These are phyloP conservation scores for Leavenworthia alabamica DNA, from an alignment of 345 rosid species.

Conservation along the genomic window DNA sequence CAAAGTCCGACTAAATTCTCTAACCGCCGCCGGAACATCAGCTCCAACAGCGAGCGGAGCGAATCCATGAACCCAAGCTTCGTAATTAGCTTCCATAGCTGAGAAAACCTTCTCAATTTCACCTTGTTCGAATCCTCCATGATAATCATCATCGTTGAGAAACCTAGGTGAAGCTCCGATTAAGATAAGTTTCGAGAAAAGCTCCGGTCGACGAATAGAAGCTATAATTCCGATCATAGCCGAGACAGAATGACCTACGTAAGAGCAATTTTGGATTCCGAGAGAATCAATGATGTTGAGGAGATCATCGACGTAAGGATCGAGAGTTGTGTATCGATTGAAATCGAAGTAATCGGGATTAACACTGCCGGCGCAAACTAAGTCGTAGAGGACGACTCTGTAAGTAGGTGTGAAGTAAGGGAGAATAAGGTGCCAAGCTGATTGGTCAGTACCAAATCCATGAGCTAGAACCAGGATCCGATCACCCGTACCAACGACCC, in stretches of 20 bases:
- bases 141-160: too few species aligned
- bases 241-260: slow-evolving; percentile 84
- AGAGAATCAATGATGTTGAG: slow-evolving; percentile 66
- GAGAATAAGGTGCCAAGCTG: slow-evolving; percentile 77
- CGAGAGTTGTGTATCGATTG: slow-evolving; percentile 55
- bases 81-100: too few species aligned
- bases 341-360: slow-evolving; percentile 71
- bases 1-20: too few species aligned
- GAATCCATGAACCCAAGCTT: too few species aligned
- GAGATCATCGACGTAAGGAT: slow-evolving; percentile 70
- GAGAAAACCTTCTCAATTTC: too few species aligned
- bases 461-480: slow-evolving; percentile 62
- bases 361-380: slow-evolving; percentile 85
- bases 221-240: slow-evolving; percentile 86
- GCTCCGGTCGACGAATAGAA: slow-evolving; percentile 68
- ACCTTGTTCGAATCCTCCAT: too few species aligned
- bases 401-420: slow-evolving; percentile 48
- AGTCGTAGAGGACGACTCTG: slow-evolving; percentile 61
- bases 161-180: too few species aligned
- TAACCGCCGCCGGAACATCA: too few species aligned
- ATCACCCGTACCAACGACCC: slow-evolving; percentile 60
- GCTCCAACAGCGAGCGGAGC: too few species aligned
- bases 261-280: slow-evolving; percentile 50
- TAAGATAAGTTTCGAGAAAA: slow-evolving; percentile 70
- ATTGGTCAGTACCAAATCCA: slow-evolving; percentile 85